Evolutionary conservation across 805 yeast genomes (phyloP), one percentile per base, ranked within the genome.

Genomic region (Metschnikowia kofuensis): DNA sequence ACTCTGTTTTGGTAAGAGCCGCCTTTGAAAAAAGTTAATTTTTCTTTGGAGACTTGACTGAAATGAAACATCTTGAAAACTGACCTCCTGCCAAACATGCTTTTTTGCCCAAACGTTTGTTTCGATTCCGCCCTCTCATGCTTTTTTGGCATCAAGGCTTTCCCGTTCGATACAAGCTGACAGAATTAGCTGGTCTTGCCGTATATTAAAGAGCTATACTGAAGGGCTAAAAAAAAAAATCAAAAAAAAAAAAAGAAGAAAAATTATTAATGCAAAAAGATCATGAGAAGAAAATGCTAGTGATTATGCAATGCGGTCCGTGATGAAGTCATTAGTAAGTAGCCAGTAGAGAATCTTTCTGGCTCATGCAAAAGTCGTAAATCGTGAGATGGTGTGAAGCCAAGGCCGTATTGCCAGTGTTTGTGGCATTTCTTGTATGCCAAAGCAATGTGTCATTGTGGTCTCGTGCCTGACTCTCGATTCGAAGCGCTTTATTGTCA

Each of bases 281-380:
- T 42, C 28, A 28, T 11, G 8, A 38, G 31, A 38, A 47, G 21
- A 28, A 9, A 21, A 32, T 39, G 47, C 45, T 41, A 28, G 26
- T 41, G 39, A 16, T 14, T 26, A 41, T 37, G 49, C 49, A 41
- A 46, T 30, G 29, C 40, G 37, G 32, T 35, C 47, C 42, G 14
- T 45, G 39, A 35, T 39, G 44, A 32, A 27, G 42, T 35, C 48
- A 40, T 40, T 29, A 28, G n/a, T 39, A 7, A 35, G n/a, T 34
- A 7, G 30, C 42, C 47, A 40, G 38, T 29, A 30, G 35, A 12
- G 44, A 41, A 30, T 30, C 36, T 29, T 16, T 31, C 44, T 31
- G 49, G 42, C 42, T 15, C 32, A 30, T n/a, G 44, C 30, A 40
- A 41, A 44, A 35, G 41, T 46, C 49, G 29, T 46, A 16, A 46